Base-by-base conservation (phyloP, 495 filamentous ascomycete species). In the Diplogelasinospora grovesii region DNA sequence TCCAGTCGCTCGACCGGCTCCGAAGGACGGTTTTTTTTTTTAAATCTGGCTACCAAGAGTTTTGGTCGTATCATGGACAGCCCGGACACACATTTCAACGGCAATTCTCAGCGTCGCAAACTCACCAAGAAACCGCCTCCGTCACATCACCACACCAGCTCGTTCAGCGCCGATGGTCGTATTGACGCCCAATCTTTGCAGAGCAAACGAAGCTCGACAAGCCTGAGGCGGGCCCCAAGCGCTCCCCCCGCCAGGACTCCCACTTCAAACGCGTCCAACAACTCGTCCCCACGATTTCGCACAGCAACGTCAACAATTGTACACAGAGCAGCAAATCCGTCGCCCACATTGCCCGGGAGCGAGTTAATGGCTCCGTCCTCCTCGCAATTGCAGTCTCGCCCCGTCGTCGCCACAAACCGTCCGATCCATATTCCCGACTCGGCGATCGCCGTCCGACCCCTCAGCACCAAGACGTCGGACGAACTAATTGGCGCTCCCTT, bases 401-500 rank as follows among this genome's bases (percentile, higher is more conserved):
- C 39, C 25, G 22, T 46, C 43, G 36, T 36, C 26, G 14, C 13
- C 21, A 8, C 43, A 30, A 27, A n/a, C n/a, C n/a, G n/a, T n/a
- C n/a, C n/a, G n/a, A n/a, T n/a, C n/a, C n/a, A n/a, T 18, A 45
- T 28, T 38, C 25, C 68, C 55, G 39, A 44, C 34, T 51, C 52
- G 43, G 54, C 43, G 20, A 22, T 19, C 46, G 19, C 40, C 32
- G 45, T 33, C 23, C 42, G 63, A 49, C 80, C 80, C 31, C 70
- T 84, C 55, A 73, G 70, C 48, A 74, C 75, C 46, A 73, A 74
- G 47, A 72, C 71, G 27, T 77, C 82, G 46, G 81, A 85, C 67
- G 84, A 89, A 63, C 69, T 86, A 42, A 74, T 79, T 57, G 77
- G 79, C 48, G 68, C 76, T 49, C 78, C 82, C 34, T 80, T 81